Percentiles rank a stretch among this genome's conserved stretches.
These are phyloP conservation scores for Striga asiatica DNA, from an alignment of 257 asterid genomes.

Conservation along the genomic window DNA sequence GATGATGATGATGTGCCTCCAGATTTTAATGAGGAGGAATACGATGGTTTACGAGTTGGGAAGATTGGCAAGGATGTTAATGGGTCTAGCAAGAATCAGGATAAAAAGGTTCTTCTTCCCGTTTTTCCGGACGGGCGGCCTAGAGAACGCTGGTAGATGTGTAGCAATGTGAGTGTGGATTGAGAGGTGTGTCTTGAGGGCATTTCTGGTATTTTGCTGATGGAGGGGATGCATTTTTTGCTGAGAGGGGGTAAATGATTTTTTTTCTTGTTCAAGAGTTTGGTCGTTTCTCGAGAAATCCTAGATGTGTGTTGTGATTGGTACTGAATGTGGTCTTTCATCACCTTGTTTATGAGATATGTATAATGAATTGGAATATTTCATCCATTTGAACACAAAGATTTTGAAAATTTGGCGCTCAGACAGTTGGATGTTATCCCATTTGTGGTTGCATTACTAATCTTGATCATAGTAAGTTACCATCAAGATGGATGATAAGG, in stretches of 20 bases:
- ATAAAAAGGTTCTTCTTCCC: conserved; percentile 38
- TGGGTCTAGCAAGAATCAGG: conserved; percentile 33
- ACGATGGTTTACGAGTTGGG: conserved; percentile 28
- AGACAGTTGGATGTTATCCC: too few species aligned
- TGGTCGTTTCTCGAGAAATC: not conserved
- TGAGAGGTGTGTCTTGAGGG: not conserved
- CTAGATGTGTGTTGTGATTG: not conserved
- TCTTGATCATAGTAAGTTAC: too few species aligned
- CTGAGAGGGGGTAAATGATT: not conserved
- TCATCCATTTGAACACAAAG: conserved; percentile 21
- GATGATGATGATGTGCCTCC: conserved; percentile 72
- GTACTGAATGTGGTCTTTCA: conserved; percentile 8
- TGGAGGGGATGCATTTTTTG: too few species aligned
- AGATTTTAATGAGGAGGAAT: conserved; percentile 45
- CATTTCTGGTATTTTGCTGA: too few species aligned
- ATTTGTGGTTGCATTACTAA: too few species aligned
- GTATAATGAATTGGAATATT: conserved; percentile 15
- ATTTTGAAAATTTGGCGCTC: too few species aligned
- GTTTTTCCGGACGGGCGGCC: conserved; percentile 82
- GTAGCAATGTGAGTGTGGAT: not conserved
- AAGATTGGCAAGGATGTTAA: conserved; percentile 28
- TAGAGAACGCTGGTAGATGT: conserved; percentile 81
- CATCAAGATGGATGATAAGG: conserved; percentile 6
- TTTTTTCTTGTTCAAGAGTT: conserved; percentile 13
- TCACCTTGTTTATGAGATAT: conserved; percentile 15